Conservation (phyloP, 176 grass and related monocot genomes). For the Pharus latifolius region DNA sequence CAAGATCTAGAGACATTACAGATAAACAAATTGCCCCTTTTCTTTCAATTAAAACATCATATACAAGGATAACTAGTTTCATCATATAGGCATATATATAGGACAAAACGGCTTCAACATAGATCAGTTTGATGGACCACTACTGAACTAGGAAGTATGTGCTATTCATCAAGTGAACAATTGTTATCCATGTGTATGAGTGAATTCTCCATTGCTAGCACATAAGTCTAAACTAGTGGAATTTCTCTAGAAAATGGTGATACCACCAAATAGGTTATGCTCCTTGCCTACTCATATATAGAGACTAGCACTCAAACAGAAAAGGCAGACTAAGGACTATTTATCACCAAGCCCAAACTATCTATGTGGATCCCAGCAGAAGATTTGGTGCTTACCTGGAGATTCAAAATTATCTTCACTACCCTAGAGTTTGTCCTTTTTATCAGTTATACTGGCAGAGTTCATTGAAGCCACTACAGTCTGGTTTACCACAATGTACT, state of each 20-base stretch:
- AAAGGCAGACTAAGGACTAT: neutral
- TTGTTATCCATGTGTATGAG: neutral
- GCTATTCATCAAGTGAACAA: neutral
- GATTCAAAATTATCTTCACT: no score
- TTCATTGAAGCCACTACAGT: no score
- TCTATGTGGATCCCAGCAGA: no score
- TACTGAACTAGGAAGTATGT: neutral
- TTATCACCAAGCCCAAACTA: neutral
- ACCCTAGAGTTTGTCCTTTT: no score
- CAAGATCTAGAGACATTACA: neutral
- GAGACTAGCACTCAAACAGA: neutral
- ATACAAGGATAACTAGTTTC: neutral
- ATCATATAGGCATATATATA: neutral
- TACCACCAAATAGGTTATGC: neutral
- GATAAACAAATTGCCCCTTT: neutral
- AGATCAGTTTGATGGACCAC: neutral
- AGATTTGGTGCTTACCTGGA: no score
- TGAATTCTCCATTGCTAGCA: neutral
- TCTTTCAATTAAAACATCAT: neutral
- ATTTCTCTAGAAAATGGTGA: neutral
- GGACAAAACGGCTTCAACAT: neutral
- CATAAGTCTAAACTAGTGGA: neutral
- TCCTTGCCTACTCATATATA: neutral
- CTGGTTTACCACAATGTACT: no score
- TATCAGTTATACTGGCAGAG: no score